Evolutionary conservation across 495 filamentous ascomycete genomes (phyloP), one percentile per base, ranked within the genome.

Genomic region (Rusavskia elegans): DNA sequence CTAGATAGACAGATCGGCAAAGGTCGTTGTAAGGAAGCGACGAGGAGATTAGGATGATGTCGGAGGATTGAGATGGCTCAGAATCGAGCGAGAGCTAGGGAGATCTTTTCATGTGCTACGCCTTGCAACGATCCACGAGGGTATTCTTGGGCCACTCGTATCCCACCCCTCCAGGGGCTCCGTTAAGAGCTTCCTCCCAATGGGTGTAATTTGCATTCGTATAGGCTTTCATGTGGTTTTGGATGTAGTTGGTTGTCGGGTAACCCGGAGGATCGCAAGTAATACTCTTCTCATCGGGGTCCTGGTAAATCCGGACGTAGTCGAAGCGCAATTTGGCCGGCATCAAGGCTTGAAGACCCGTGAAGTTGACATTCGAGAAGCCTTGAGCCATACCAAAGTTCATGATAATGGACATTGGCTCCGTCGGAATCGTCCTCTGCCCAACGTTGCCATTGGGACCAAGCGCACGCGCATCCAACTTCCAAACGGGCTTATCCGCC

Each of bases 391-490:
- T 86, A 53, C 84, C 85, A 64, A 87, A 71, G 55, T 89, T 88
- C 64, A 81, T 71, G 52, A 87, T 66, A 6, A 86, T 63, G 6
- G 76, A 56, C 79, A 89, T 76, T 3, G 84, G 85, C 52, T 89
- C 85, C 51, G 76, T 63, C 0, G 83, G 82, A 52, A 87, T 78
- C 29, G 76, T 64, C 29, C 84, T 71, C 58, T 83, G 78, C 29
- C 84, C 83, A 52, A 88, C 66, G 59, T 88, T 87, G 30, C 83
- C 85, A 48, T 87, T 87, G 3, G 81, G 80, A 11, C 81, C 74
- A 19, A 86, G 67, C 16, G 84, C 73, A 21, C 75, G 71, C 8
- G 68, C 77, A 51, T 85, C 80, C 25, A 87, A 62, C 32, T 74
- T 82, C 81, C 80, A 87, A 17, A 76, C 82, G 46, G 79, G 73